phyloP scores from a whole-genome alignment of 2,329 filamentous ascomycete genomes.

The Ceratocystiopsis brevicomis region DNA sequence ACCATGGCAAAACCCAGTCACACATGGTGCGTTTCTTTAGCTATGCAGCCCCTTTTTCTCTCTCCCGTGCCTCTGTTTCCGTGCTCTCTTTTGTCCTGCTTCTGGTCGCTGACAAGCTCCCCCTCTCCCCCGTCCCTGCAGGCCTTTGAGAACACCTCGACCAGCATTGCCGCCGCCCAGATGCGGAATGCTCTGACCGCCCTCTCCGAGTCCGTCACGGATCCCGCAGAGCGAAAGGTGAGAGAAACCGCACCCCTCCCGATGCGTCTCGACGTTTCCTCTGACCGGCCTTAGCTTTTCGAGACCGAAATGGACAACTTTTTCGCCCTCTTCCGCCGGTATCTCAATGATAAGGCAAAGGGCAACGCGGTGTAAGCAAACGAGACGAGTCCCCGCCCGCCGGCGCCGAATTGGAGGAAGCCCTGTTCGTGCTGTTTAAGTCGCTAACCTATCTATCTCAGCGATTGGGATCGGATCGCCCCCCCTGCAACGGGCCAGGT shows the following conservation, averaged over 20 bases:
- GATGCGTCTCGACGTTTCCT: too few relatives aligned
- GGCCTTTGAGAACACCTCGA: conserved; percentile 99
- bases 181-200: conserved; percentile 96
- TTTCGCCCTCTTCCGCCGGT: conserved; percentile 94
- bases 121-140: conserved; percentile 20
- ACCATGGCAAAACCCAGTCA: conserved; percentile 70
- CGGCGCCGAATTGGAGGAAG: too few relatives aligned
- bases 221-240: conserved; percentile 71
- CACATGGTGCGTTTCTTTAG: conserved; percentile 52
- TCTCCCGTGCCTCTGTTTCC: too few relatives aligned
- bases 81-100: background rate
- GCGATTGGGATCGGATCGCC: conserved; percentile 91
- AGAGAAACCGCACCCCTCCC: background rate
- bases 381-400: background rate
- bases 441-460: conserved; percentile 18
- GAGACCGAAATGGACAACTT: conserved; percentile 99
- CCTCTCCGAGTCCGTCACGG: conserved; percentile 74
- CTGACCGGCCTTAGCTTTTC: conserved; percentile 44
- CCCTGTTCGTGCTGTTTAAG: too few relatives aligned
- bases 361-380: conserved; percentile 59
- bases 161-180: conserved; percentile 91
- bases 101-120: conserved; percentile 6
- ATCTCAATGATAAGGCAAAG: conserved; percentile 97
- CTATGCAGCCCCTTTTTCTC: background rate
- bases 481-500: conserved; percentile 88